Evolutionary conservation across 1,284 basidiomycete species (phyloP).

Genomic region (Rhodotorula sp.): DNA sequence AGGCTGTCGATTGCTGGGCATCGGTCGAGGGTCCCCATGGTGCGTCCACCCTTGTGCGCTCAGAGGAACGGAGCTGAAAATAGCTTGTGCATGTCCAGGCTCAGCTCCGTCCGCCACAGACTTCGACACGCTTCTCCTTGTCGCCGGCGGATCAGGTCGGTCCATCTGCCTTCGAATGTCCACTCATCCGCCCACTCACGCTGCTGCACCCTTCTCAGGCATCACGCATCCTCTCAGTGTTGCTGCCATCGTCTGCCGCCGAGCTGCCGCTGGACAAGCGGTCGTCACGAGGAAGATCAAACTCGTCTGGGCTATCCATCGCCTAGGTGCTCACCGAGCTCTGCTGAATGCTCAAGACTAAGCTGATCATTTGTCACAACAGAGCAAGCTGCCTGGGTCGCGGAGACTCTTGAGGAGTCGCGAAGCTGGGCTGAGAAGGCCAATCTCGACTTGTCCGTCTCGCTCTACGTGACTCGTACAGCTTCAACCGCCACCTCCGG

Average conservation of each 20-base stretch:
- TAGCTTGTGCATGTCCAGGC: background rate
- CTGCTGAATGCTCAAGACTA: too few relatives aligned
- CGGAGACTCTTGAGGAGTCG: slow-evolving; percentile 6
- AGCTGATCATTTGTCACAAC: background rate
- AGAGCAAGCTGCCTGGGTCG: slow-evolving; percentile 32
- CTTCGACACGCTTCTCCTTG: slow-evolving; percentile 26
- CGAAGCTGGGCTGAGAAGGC: slow-evolving; percentile 4
- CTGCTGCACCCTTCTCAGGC: background rate
- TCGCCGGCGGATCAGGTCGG: slow-evolving; percentile 34
- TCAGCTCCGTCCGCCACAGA: background rate
- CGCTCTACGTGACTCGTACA: slow-evolving; percentile 29
- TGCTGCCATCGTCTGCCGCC: slow-evolving; percentile 8
- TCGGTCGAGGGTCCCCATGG: slow-evolving; percentile 34
- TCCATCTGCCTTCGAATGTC: background rate
- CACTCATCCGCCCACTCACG: background rate
- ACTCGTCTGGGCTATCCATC: slow-evolving; percentile 34
- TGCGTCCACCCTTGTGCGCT: background rate
- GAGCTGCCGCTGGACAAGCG: background rate
- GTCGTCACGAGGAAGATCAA: slow-evolving; percentile 11
- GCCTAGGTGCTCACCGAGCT: background rate
- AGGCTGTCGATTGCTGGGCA: slow-evolving; percentile 6
- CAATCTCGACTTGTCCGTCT: slow-evolving; percentile 13
- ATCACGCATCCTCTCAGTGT: slow-evolving; percentile 24
- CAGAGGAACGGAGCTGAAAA: background rate
- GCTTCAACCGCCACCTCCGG: background rate